Evolutionary conservation across 768 basidiomycete species (phyloP).

Genomic region (Panus rudis): DNA sequence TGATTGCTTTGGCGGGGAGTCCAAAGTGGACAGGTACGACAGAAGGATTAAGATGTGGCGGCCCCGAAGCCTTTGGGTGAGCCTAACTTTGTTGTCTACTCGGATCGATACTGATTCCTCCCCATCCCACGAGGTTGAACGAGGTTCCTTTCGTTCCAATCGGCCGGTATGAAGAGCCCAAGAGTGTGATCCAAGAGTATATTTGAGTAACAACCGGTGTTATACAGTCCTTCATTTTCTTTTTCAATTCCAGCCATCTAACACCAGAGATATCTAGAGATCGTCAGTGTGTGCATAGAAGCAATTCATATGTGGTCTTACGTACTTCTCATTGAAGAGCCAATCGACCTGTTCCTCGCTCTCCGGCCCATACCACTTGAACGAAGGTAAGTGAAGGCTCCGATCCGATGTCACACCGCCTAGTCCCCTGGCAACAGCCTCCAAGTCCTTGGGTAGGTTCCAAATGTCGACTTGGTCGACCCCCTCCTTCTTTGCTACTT

Average conservation of each 20-base stretch:
- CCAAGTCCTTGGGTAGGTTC: conserved; percentile 33
- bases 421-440: conserved; percentile 18
- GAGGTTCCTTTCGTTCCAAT: conserved; percentile 11
- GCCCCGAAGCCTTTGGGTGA: conserved; percentile 48
- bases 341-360: conserved; percentile 30
- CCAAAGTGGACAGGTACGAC: conserved; percentile 49
- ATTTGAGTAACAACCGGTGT: too few relatives aligned
- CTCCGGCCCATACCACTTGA: conserved; percentile 45
- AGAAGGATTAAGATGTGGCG: conserved; percentile 44
- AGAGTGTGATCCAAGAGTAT: conserved; percentile 10
- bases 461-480: conserved; percentile 40
- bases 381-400: conserved; percentile 33
- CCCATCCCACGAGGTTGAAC: not conserved
- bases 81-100: not conserved
- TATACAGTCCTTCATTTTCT: too few relatives aligned
- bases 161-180: conserved; percentile 9
- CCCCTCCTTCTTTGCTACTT: conserved; percentile 27
- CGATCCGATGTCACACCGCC: conserved; percentile 29
- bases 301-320: not conserved
- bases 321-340: conserved; percentile 40
- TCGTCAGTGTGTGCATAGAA: not conserved
- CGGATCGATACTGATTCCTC: not conserved
- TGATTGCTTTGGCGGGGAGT: conserved; percentile 38
- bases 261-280: not conserved
- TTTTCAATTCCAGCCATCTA: not conserved